Evolutionary conservation across 75 land plant species (phyloP), one percentile per base, ranked within the genome.

Genomic region (Pinus tabuliformis): DNA sequence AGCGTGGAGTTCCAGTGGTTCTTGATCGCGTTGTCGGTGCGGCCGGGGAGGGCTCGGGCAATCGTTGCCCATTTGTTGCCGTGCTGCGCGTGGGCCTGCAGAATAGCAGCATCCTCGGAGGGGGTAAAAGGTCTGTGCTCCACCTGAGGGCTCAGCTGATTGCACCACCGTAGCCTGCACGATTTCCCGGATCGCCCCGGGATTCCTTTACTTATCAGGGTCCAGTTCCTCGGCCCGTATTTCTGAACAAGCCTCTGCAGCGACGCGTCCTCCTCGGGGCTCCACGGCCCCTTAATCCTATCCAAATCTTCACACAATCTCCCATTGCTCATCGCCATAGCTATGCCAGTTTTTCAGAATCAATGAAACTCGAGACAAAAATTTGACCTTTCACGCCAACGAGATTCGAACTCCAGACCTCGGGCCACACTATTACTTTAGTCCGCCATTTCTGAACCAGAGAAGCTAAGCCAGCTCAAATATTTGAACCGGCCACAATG

Each of bases 381-480:
- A 1, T 11, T 49, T 45, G 1, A 49, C 11, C 11, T 49, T 45
- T 7, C 11, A 49, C 2, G 2, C 12, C 12, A 49, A 49, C 54
- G 54, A 49, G 54, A 97, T 84, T 98, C 95, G 68, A 97, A 97
- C 86, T 97, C 45, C 92, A 97, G 58, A 97, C 95, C 24, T 11
- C 54, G 12, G 42, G 42, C 5, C 5, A 39, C 33, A 33, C 49
- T 45, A 45, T 11, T 11, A 49, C 12, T 49, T 9, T 49, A 49
- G 54, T 9, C 95, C 99, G 17, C 95, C 99, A 24, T 73, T 97
- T 49, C 99, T 26, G 93, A 97, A 59, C 92, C 99, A 75, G 99
- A 97, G 99, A 98, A 61, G 99, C 99, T 68, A 98, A 95, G 78
- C 95, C 92, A 58, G 89, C 98, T 76, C 99, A 98, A 49, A 49